Evolutionary conservation across 805 yeast genomes (phyloP), one percentile per base, ranked within the genome.

Genomic region (Candida glaebosa): DNA sequence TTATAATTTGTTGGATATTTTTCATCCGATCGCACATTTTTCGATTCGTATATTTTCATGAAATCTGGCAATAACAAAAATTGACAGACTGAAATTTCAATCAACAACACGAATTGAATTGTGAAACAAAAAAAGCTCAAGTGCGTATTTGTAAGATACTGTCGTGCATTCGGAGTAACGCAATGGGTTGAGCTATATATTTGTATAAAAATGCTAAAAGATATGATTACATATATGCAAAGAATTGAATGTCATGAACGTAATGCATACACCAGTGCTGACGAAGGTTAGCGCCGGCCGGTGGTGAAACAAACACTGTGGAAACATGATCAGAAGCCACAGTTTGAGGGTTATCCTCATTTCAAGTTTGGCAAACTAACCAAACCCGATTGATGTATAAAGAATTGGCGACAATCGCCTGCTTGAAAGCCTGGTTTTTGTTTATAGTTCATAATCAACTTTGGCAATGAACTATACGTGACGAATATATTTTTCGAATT

Each of bases 321-420:
- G n/a, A n/a, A n/a, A n/a, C n/a, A n/a, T n/a, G n/a, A n/a, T n/a
- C n/a, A n/a, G n/a, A n/a, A n/a, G n/a, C n/a, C n/a, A n/a, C n/a
- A n/a, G n/a, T n/a, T n/a, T n/a, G n/a, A n/a, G n/a, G n/a, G n/a
- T n/a, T n/a, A n/a, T n/a, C n/a, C n/a, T 22, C 26, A 22, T 7
- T 28, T 10, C 14, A 14, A n/a, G 7, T 28, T 28, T 5, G 31
- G 31, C 14, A 28, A 28, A 30, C 63, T 49, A 17, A 59, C 64
- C 28, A 64, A 53, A 2, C 69, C 69, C 24, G 53, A 53, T 24
- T 50, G 42, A 41, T 62, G 60, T 10, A 64, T 54, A 8, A 53
- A 32, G 38, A 64, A 64, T 7, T 44, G 41, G 18, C 61, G 42
- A 36, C 67, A 59, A 5, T 14, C 5, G 9, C 16, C 16, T 7